Conservation (phyloP, 345 rosid species). For the Gossypium mustelinum region DNA sequence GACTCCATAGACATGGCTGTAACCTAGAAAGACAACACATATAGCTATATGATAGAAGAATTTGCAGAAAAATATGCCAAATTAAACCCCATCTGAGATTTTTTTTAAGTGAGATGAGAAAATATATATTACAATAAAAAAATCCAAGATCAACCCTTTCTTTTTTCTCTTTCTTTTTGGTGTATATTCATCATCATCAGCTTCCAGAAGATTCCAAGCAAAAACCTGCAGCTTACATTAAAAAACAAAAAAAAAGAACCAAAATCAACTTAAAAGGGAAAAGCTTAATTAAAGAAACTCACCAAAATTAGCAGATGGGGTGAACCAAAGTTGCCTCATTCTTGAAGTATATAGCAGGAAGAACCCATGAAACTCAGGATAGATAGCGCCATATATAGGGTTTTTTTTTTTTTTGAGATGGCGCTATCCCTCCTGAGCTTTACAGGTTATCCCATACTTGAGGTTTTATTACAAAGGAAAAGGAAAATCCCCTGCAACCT, state of each 20-base stretch:
- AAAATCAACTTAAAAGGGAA: background rate
- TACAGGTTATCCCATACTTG: constrained; percentile 41
- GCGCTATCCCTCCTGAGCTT: constrained; percentile 95
- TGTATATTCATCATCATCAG: background rate
- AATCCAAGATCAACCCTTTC: background rate
- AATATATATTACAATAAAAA: background rate
- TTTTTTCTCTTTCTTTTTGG: background rate
- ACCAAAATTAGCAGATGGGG: background rate
- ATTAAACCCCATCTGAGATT: background rate
- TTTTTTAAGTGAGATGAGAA: background rate
- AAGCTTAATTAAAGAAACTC: background rate
- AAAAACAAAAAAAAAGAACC: background rate
- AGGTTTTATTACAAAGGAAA: background rate
- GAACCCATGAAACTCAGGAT: constrained; percentile 67
- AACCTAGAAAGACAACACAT: constrained; percentile 2
- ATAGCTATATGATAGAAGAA: background rate
- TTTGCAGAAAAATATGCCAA: background rate
- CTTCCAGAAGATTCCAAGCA: background rate
- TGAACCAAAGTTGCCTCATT: background rate
- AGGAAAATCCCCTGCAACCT: background rate
- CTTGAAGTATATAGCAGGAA: constrained; percentile 21
- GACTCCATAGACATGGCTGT: background rate
- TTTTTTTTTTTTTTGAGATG: constrained; percentile 4
- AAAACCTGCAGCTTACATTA: background rate
- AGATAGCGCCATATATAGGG: constrained; percentile 48